Base-by-base conservation (phyloP, 1,284 basidiomycete species). In the Peniophora sp. region DNA sequence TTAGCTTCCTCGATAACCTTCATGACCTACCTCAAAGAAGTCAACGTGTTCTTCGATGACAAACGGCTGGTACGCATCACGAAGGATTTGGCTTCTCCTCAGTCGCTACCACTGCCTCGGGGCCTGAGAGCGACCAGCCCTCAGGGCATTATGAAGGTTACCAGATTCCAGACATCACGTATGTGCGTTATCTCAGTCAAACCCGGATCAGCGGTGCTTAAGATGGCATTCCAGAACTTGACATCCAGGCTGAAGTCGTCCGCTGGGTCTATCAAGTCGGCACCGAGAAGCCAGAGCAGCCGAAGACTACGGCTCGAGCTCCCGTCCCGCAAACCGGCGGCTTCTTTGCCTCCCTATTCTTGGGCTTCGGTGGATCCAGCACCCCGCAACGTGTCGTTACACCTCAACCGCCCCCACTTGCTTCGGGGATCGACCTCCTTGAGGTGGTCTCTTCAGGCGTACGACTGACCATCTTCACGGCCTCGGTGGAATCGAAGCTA, bases 1-100 rank as follows among this genome's bases (percentile, higher is more conserved):
- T 76, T 99, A 15, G 80, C 88, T 17, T 96, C 93, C 1, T 93
- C 91, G 0, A 85, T 99, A 52, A 96, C 93, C 0, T 99, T 99
- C 68, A 99, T 98, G 83, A 76, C 80, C 15, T 78, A 85, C 52
- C 78, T 99, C 5, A 74, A 75, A 12, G 77, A 85, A 61, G 80
- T 99, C 49, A 82, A 80, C 58, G 79, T 96, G 20, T 87, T 80
- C 62, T 79, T 94, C 42, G 85, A 97, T 62, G 86, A 88, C 54
- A 78, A 83, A 56, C 76, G 85, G 27, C 79, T 98, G 1, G 83
- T 88, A 15, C 76, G 77, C 48, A 69, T 98, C 46, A 76, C 76
- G 39, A 98, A 97, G 68, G 75, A 72, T 15, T 64, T 80, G 35
- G 85, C 84, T 1, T 55, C 76, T 0, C 74, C 85, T 2, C 78